phyloP scores from a whole-genome alignment of 148 eudicot species.

The Cornus kousa region DNA sequence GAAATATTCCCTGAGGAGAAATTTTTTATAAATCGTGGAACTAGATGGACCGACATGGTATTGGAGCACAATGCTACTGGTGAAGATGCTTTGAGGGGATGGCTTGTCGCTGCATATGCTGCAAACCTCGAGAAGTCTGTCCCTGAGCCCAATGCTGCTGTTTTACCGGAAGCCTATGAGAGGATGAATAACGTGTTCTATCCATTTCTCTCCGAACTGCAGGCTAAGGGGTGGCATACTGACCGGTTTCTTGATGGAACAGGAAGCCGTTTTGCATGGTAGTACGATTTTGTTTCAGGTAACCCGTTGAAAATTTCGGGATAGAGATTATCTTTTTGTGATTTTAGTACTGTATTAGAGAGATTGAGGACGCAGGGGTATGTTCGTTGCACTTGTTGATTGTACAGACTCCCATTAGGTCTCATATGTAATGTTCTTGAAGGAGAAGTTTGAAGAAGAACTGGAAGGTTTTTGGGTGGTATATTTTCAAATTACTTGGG shows the following conservation, averaged over 20 bases:
- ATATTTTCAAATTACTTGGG: background rate
- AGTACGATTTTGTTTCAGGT: slow-evolving; percentile 19
- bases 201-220: slow-evolving; percentile 57
- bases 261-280: slow-evolving; percentile 68
- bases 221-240: slow-evolving; percentile 92
- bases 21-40: slow-evolving; percentile 60
- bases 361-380: background rate
- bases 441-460: background rate
- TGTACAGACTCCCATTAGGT: background rate
- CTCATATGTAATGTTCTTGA: background rate
- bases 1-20: slow-evolving; percentile 77
- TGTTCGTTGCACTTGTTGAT: background rate
- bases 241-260: slow-evolving; percentile 97
- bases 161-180: slow-evolving; percentile 63
- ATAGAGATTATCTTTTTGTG: background rate
- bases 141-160: slow-evolving; percentile 18
- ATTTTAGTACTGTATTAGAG: background rate
- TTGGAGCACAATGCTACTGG: slow-evolving; percentile 82
- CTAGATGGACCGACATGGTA: slow-evolving; percentile 68
- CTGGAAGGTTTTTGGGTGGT: background rate
- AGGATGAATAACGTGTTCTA: slow-evolving; percentile 71
- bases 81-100: slow-evolving; percentile 93
- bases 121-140: slow-evolving; percentile 36
- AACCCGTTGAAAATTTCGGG: background rate
- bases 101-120: slow-evolving; percentile 92